Evolutionary conservation across 2,329 filamentous ascomycete species (phyloP).

Genomic region (Coleophoma eucalyptorum): DNA sequence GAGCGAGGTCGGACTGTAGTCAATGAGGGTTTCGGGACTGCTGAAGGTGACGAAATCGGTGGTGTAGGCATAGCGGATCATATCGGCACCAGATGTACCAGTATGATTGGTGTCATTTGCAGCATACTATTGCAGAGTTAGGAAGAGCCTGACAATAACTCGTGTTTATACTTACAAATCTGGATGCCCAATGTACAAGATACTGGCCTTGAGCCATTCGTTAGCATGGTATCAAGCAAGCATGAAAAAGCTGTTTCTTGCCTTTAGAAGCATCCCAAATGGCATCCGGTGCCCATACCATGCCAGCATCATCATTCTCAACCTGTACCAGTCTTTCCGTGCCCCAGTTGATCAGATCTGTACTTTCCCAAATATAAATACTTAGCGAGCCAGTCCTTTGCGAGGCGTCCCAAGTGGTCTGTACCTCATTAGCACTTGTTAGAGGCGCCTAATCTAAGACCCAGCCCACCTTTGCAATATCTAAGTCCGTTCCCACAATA

Average conservation of each 20-base stretch:
- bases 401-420: conserved; percentile 49
- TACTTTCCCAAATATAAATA: conserved; percentile 53
- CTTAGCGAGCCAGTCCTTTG: conserved; percentile 46
- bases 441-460: not conserved
- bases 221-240: not conserved
- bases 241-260: conserved; percentile 6
- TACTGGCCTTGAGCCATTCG: conserved; percentile 31
- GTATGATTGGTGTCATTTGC: conserved; percentile 43
- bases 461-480: conserved; percentile 39
- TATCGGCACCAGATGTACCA: conserved; percentile 37
- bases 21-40: conserved; percentile 45
- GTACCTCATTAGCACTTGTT: conserved; percentile 6
- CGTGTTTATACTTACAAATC: conserved; percentile 32
- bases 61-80: conserved; percentile 52
- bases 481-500: conserved; percentile 49
- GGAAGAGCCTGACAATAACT: not conserved
- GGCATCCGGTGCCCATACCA: conserved; percentile 55
- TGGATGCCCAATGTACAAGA: conserved; percentile 43
- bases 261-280: conserved; percentile 45
- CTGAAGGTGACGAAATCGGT: conserved; percentile 50
- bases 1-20: conserved; percentile 40
- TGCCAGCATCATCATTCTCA: conserved; percentile 48
- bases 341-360: conserved; percentile 45
- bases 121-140: conserved; percentile 32
- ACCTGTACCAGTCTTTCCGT: conserved; percentile 44